Conservation (phyloP, 768 basidiomycete species). For the Phlebiopsis flavidoalba region DNA sequence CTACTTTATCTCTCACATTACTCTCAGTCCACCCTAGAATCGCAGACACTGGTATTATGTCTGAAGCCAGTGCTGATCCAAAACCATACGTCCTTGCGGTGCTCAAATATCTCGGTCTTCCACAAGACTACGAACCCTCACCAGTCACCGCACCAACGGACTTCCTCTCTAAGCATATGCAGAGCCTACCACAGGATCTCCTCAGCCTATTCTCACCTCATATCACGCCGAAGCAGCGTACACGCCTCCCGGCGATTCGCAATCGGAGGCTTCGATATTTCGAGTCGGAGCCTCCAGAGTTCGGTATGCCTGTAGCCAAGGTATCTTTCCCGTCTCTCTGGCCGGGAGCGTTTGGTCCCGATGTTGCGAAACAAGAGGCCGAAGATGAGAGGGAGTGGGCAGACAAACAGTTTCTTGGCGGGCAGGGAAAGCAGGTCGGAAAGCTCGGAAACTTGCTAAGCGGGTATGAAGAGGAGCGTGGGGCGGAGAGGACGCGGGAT, state of each 20-base stretch:
- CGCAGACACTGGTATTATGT: not conserved
- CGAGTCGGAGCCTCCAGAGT: conserved; percentile 46
- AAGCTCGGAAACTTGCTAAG: conserved; percentile 63
- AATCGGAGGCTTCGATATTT: conserved; percentile 69
- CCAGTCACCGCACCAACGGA: conserved; percentile 53
- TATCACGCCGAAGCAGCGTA: conserved; percentile 60
- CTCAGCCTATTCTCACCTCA: conserved; percentile 36
- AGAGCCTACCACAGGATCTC: conserved; percentile 64
- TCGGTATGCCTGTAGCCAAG: conserved; percentile 49
- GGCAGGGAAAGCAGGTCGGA: conserved; percentile 47
- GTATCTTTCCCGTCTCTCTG: conserved; percentile 65
- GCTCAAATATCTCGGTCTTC: conserved; percentile 52
- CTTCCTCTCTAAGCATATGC: conserved; percentile 58
- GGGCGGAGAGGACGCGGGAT: conserved; percentile 52
- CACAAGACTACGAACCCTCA: conserved; percentile 52
- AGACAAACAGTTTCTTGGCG: conserved; percentile 53
- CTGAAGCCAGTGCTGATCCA: not conserved
- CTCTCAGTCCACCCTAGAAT: not conserved
- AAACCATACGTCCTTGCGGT: conserved; percentile 15
- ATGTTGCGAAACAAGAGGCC: conserved; percentile 43
- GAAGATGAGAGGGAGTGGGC: conserved; percentile 72
- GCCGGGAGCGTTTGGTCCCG: conserved; percentile 36
- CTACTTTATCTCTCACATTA: not conserved
- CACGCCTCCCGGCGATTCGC: conserved; percentile 55
- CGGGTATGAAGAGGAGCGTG: conserved; percentile 75